Base-by-base conservation (phyloP, 148 eudicot species). In the Chenopodium suecicum region DNA sequence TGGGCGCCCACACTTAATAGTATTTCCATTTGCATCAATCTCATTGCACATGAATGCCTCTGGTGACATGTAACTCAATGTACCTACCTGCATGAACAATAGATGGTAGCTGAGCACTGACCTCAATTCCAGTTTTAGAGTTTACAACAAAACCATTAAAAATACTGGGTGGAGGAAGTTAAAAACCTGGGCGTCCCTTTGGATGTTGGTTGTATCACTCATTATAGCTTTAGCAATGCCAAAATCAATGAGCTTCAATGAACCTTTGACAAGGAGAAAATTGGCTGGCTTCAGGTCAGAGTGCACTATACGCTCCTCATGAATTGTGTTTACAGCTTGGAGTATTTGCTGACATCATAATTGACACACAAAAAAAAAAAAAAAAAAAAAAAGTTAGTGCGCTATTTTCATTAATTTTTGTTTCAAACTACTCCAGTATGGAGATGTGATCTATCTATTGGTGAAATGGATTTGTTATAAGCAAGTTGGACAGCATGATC, bases 131-230 rank as follows among this genome's bases (percentile, higher is more conserved):
- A 73, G 73, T 27, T 37, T 56, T 46, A 19, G 31, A 74, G 52
- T 50, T 23, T 9, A 72, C 69, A 34, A 13, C 63, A 48, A 29
- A 66, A 52, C 27, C 32, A 70, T 31, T 13, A 50, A 60, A 31
- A 54, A 27, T 31, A 23, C 25, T 46, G 58, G 14, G 63, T 70
- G 46, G 41, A 52, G 50, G 62, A 32, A 12, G 62, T 29, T 25
- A 78, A 16, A 67, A 78, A 95, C 98, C 99, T 94, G 98, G 46
- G 97, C 91, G 82, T 96, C 99, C 54, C 98, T 90, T 84, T 94
- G 99, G 83, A 96, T 96, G 88, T 96, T 91, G 56, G 99, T 96
- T 47, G 99, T 96, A 82, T 96, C 99, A 79, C 97, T 94, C 99
- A 94, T 86, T 73, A 94, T 94, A 71, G 99, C 98, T 86, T 94